Evolutionary conservation across 805 yeast genomes (phyloP).

Genomic region (Cyberlindnera maclurae): DNA sequence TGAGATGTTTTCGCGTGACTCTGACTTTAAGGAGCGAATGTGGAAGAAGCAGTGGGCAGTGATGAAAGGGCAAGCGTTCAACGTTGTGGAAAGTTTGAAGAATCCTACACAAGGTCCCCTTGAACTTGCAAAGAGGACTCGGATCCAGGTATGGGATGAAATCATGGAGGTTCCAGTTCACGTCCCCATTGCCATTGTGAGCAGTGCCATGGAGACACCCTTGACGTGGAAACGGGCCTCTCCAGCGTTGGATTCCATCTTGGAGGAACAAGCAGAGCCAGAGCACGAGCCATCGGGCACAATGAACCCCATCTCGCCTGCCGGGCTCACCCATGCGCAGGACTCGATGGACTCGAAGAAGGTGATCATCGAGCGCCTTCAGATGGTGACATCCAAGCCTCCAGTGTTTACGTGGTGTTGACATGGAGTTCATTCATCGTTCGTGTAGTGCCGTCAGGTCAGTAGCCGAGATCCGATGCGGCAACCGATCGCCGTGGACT

Average conservation of each 20-base stretch:
- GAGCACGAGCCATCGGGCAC: neutral
- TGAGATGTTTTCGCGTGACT: slow-evolving; percentile 44
- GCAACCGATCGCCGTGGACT: too few species aligned
- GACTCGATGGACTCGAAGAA: slow-evolving; percentile 26
- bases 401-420: slow-evolving; percentile 68
- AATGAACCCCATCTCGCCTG: neutral
- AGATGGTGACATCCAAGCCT: slow-evolving; percentile 45
- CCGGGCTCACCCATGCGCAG: slow-evolving; percentile 8
- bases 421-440: slow-evolving; percentile 1
- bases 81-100: slow-evolving; percentile 60
- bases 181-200: slow-evolving; percentile 30
- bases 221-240: neutral
- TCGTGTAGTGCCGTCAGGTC: too few species aligned
- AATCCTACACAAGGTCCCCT: slow-evolving; percentile 55
- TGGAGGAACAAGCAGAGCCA: slow-evolving; percentile 1
- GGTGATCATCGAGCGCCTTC: slow-evolving; percentile 55
- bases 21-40: slow-evolving; percentile 58
- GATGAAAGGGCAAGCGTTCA: slow-evolving; percentile 71
- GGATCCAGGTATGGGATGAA: slow-evolving; percentile 54
- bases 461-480: too few species aligned
- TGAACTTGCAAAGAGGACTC: slow-evolving; percentile 53
- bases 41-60: slow-evolving; percentile 65
- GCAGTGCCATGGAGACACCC: slow-evolving; percentile 36
- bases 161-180: slow-evolving; percentile 49
- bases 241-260: slow-evolving; percentile 3